phyloP scores from a whole-genome alignment of 2,329 filamentous ascomycete genomes.

The Ceratocystis alfenasii region DNA sequence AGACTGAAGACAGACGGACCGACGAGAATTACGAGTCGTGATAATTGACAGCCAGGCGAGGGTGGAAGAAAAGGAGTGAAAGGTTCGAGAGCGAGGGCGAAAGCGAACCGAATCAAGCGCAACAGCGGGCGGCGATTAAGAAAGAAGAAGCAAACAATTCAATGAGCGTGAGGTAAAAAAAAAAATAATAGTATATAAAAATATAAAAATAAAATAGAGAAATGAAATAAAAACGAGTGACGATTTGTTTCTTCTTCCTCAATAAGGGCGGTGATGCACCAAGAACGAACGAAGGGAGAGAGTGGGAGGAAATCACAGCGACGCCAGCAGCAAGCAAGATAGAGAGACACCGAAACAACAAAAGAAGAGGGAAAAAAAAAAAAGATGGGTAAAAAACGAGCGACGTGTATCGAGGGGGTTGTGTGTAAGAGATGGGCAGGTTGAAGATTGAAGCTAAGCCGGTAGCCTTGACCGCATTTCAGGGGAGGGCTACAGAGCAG shows the following conservation, averaged over 20 bases:
- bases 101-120: background rate
- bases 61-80: too few species aligned
- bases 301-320: too few species aligned
- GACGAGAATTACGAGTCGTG: background rate
- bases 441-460: too few species aligned
- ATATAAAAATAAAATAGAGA: background rate
- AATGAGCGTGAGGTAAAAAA: background rate
- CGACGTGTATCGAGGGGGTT: background rate
- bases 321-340: too few species aligned
- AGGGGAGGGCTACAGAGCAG: too few species aligned
- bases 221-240: background rate
- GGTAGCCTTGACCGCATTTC: too few species aligned
- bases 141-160: background rate
- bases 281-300: too few species aligned
- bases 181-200: constrained; percentile 6
- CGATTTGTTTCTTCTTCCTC: too few species aligned
- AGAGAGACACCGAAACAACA: background rate
- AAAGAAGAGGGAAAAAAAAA: background rate
- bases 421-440: too few species aligned
- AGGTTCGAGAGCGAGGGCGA: background rate
- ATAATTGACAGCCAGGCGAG: background rate
- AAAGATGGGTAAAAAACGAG: constrained; percentile 12
- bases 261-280: too few species aligned
- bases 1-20: background rate
- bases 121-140: background rate